Base-by-base conservation (phyloP, 495 filamentous ascomycete species). In the Aspergillus nanangensis region DNA sequence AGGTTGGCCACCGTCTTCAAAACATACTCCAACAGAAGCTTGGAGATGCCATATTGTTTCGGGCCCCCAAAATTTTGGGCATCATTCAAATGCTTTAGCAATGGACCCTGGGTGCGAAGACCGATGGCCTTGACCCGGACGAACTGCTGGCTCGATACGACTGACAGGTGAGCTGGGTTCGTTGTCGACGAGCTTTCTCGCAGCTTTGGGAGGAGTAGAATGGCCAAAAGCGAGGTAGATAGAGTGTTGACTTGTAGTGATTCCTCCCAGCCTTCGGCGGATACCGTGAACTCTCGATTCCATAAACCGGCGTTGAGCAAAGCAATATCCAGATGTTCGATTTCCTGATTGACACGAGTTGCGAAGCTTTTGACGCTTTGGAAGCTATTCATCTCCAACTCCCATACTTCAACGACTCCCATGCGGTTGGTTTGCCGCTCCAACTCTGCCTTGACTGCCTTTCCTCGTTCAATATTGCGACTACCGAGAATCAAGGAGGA, bases 221-320 rank as follows among this genome's bases (percentile, higher is more conserved):
- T 22, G 0, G 69, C 78, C 21, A 86, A 59, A 2, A 86, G 53
- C 8, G 71, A 63, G 0, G 79, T 83, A 3, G 75, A 77, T 3
- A 86, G 60, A 1, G 75, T 69, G 49, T 86, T 84, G 39, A 84
- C 75, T 52, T 82, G 77, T 9, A 84, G 14, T 0, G 62, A 66
- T 41, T 71, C 60, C 47, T 87, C 83, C 65, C 68, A 78, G 2
- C 72, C 76, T 15, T 81, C 74, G 0, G 56, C 24, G 0, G 66
- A 66, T 2, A 48, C 29, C 5, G 44, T 41, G 42, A 63, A 75
- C 20, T 59, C 62, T 2, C 58, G 53, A 41, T 68, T 70, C 57
- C 58, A 63, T 7, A 74, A 25, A 7, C 72, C 74, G 0, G 74
- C 74, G 44, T 77, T 77, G 3, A 77, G 55, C 0, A 77, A 19